Evolutionary conservation across 495 filamentous ascomycete genomes (phyloP), one percentile per base, ranked within the genome.

Genomic region (Aspergillus mulundensis): DNA sequence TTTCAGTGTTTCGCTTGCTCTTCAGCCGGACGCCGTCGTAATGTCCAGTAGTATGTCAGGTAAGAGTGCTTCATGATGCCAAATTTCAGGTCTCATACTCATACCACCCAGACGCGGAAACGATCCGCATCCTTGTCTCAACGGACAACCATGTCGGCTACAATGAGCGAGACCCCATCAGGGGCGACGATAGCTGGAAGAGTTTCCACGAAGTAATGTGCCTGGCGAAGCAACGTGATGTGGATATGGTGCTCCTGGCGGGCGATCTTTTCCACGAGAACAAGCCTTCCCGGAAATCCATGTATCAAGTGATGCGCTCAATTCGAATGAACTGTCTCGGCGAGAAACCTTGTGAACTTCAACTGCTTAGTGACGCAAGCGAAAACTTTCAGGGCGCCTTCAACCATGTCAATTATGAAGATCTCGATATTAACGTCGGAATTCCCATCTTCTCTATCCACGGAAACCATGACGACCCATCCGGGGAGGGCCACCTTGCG

Each of bases 191-290:
- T 70, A 96, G 92, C 72, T 97, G 93, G 94, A 87, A 87, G 62
- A 90, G 84, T 50, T 99, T 99, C 72, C 86, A 97, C 63, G 94
- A 99, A 68, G 81, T 96, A 42, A 96, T 99, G 89, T 87, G 85
- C 55, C 71, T 97, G 14, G 94, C 92, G 10, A 90, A 87, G 67
- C 82, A 88, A 43, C 81, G 81, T 42, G 95, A 97, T 75, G 94
- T 89, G 53, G 94, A 99, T 72, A 97, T 97, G 95, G 87, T 99
- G 7, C 79, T 99, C 11, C 81, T 97, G 18, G 93, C 85, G 7
- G 94, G 94, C 23, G 94, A 99, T 65, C 80, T 99, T 1, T 99
- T 99, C 71, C 94, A 99, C 68, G 94, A 99, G 59, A 99, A 99
- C 64, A 96, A 95, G 66, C 94, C 94, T 5, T 95, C 90, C n/a